Percentiles rank a stretch among this genome's conserved stretches.
phyloP scores from a whole-genome alignment of 1,139 yeast genomes.

The Geotrichum phurueaensis region DNA sequence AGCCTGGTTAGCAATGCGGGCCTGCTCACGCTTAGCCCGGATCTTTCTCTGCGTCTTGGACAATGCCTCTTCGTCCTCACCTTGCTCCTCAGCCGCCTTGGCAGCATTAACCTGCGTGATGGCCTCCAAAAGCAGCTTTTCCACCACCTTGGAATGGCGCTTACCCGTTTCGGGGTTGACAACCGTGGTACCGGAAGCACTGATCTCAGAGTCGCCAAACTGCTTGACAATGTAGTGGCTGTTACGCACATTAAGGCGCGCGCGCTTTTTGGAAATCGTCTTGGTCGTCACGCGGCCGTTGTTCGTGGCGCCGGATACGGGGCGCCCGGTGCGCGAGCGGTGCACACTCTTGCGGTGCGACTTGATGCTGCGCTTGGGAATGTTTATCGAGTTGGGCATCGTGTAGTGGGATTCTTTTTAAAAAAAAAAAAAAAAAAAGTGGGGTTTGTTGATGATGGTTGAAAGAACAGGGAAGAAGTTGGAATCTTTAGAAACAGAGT shows the following conservation, averaged over 20 bases:
- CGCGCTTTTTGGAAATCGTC: conserved; percentile 15
- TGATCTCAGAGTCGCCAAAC: conserved; percentile 1
- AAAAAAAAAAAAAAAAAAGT: no score
- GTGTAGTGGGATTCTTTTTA: no score
- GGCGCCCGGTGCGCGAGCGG: conserved; percentile 1
- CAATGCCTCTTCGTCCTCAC: background rate
- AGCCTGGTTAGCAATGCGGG: conserved; percentile 12
- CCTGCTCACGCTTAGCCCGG: conserved; percentile 10
- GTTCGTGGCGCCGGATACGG: background rate
- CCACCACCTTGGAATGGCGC: conserved; percentile 9
- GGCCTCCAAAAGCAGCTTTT: conserved; percentile 8
- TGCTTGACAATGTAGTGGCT: conserved; percentile 4
- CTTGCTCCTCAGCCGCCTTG: background rate
- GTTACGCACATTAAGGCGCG: conserved; percentile 10
- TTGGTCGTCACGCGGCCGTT: conserved; percentile 5
- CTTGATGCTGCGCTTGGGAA: conserved; percentile 13
- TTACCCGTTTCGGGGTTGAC: background rate
- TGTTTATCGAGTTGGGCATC: conserved; percentile 15
- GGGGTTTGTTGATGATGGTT: background rate
- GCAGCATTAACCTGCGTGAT: background rate
- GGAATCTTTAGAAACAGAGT: background rate
- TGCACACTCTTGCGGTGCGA: conserved; percentile 1
- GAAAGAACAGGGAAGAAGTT: background rate
- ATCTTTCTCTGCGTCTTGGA: conserved; percentile 13
- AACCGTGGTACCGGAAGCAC: background rate